Percentiles rank a stretch among this genome's conserved stretches.
Evolutionary conservation across 441 rosid genomes (phyloP).

Genomic region (Arabidopsis lyrata): DNA sequence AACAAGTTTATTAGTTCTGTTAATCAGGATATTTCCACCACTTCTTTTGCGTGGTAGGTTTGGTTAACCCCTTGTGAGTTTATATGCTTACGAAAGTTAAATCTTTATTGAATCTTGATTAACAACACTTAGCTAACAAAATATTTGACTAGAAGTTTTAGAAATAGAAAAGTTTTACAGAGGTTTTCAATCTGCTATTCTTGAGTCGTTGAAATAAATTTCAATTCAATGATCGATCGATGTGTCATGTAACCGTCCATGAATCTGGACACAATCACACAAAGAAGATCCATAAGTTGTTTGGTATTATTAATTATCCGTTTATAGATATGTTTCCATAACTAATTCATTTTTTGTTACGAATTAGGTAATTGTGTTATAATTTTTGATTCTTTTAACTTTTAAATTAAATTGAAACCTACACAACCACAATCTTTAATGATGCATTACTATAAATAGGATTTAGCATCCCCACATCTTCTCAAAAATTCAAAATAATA

Average conservation of each 20-base stretch:
- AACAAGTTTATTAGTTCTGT: not conserved
- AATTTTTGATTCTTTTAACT: not conserved
- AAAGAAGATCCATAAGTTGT: not conserved
- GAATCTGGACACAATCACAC: constrained; percentile 2
- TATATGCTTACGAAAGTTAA: too few relatives aligned
- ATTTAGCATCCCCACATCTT: not conserved
- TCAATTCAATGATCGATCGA: not conserved
- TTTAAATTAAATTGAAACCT: not conserved
- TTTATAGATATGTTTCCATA: constrained; percentile 2
- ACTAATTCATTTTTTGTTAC: not conserved
- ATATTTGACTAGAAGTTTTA: not conserved
- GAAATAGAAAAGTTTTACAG: not conserved
- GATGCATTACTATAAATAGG: not conserved
- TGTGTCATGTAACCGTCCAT: constrained; percentile 4
- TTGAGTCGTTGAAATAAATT: not conserved
- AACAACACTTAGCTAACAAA: too few relatives aligned
- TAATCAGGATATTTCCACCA: not conserved
- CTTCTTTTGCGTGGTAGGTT: not conserved
- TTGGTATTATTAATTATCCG: not conserved
- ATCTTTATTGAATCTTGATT: too few relatives aligned
- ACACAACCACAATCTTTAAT: constrained; percentile 31
- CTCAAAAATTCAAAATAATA: not conserved
- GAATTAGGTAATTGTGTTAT: not conserved
- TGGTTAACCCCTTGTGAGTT: not conserved
- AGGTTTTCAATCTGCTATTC: not conserved